Base-by-base conservation (phyloP, 768 basidiomycete genomes). In the Rhizopogon salebrosus region DNA sequence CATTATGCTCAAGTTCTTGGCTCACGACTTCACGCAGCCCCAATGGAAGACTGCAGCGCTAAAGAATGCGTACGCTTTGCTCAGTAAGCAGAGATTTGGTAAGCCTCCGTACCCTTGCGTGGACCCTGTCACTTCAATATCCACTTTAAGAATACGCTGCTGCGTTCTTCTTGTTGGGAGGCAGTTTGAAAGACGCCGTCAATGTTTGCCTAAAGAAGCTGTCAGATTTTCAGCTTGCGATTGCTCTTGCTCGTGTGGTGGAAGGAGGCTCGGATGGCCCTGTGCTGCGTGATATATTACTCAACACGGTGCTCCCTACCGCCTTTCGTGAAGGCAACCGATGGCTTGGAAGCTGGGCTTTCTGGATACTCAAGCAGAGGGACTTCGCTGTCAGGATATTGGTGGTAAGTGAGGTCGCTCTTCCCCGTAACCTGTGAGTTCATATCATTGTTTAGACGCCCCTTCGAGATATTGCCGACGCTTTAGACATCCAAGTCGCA, bases 321-420 rank as follows among this genome's bases (percentile, higher is more conserved):
- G 95, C 95, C 0, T 92, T 98, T 67, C 74, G 75, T 48, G 79
- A 87, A 40, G 97, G 95, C 1, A 95, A 98, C 65, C 77, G 95
- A 37, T 98, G 92, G 89, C 71, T 98, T 11, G 90, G 84, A 20
- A 93, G 89, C 55, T 99, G 95, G 97, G 92, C 90, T 2, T 95
- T 95, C 68, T 98, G 97, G 95, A 71, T 91, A 51, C 75, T 98
- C n/a, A 84, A 86, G 55, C 75, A 92, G 40, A 76, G 90, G 48
- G 95, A 98, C 71, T 64, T 97, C 14, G 86, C 93, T 3, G 92
- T 97, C n/a, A 81, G 91, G 43, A 84, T 95, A 27, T 75, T 99
- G 18, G 71, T 98, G 62, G 95, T 95, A 66, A 63, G 87, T 72
- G 23, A 18, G 27, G 36, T 8, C 48, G 14, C 14, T 46, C 22